A percentile compares a stretch with the other conserved stretches of the same genome.
phyloP scores from a whole-genome alignment of 2,329 filamentous ascomycete genomes.

The Colletotrichum sp. region DNA sequence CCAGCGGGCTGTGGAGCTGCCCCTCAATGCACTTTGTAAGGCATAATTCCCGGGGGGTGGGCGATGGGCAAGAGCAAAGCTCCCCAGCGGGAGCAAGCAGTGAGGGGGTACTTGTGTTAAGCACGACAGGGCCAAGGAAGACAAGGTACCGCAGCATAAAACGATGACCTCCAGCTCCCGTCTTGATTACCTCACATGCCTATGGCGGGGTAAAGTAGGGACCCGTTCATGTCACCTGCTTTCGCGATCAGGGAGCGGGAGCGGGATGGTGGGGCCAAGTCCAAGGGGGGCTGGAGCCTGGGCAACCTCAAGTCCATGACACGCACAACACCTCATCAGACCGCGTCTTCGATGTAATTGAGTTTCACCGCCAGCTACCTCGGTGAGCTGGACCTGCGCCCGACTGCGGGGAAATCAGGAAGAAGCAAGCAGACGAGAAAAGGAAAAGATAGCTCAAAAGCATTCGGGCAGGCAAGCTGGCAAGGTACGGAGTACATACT shows the following conservation, averaged over 20 bases:
- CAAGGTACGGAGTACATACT: neutral
- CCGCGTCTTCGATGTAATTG: slow-evolving; percentile 13
- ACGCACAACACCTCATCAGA: slow-evolving; percentile 13
- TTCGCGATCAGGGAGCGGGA: slow-evolving; percentile 11
- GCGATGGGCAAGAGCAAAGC: neutral
- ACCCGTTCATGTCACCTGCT: slow-evolving; percentile 15
- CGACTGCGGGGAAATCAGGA: neutral
- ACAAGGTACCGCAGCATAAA: neutral
- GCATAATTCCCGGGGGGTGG: neutral
- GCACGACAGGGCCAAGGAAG: neutral
- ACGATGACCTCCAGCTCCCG: neutral
- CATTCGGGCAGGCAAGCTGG: neutral
- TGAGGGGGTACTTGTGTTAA: neutral
- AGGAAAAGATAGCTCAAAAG: neutral
- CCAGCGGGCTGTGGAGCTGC: neutral
- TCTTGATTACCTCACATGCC: neutral
- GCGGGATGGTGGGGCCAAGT: neutral
- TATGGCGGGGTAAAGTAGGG: neutral
- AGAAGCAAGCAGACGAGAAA: neutral
- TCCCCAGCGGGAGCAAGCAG: neutral
- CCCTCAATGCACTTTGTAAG: neutral
- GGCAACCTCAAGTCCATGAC: slow-evolving; percentile 7
- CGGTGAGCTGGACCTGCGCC: neutral
- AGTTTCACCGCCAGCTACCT: neutral
- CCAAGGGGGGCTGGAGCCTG: neutral